Evolutionary conservation across 148 eudicot genomes (phyloP), one percentile per base, ranked within the genome.

Genomic region (Rhododendron ovatum): DNA sequence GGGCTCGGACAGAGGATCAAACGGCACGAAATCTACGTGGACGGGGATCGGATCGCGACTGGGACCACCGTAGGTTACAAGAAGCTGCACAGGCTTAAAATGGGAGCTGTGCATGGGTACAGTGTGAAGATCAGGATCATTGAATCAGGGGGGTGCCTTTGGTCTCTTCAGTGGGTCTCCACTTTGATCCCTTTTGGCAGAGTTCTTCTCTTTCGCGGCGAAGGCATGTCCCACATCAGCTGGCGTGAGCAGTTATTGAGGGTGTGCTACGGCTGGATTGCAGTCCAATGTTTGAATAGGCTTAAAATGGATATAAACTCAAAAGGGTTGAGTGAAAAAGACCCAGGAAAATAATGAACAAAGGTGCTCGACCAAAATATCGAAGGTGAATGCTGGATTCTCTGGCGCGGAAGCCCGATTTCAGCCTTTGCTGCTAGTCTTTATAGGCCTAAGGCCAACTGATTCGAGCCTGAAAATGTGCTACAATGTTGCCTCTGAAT

Each of bases 11-110:
- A 95, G 80, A 88, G 99, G 90, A 90, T 95, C 69, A 67, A 86
- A 86, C 79, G 74, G 53, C 96, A 96, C 37, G 91, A 94, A 83
- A 86, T 96, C 26, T 94, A 94, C 17, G 90, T 90, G 2, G 98
- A 96, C 41, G 97, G 94, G 18, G 87, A 78, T 48, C 61, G 17
- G 74, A 89, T 93, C 80, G 91, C 84, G 5, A 89, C 63, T 2
- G 99, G 96, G 71, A 96, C 95, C 12, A 95, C 94, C 0, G 88
- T 96, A 0, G 98, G 99, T 77, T 91, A 94, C 88, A 96, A 96
- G 92, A 95, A 89, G 90, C 93, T 95, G 35, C 98, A 96, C 82
- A 93, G 97, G 91, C 87, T 96, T 30, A 89, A 92, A 33, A 82
- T 11, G 53, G 91, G 91, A 2, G 88, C 69, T 35, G 91, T 92